Evolutionary conservation across 1,284 basidiomycete genomes (phyloP).

Genomic region (Bondarzewia mesenterica): DNA sequence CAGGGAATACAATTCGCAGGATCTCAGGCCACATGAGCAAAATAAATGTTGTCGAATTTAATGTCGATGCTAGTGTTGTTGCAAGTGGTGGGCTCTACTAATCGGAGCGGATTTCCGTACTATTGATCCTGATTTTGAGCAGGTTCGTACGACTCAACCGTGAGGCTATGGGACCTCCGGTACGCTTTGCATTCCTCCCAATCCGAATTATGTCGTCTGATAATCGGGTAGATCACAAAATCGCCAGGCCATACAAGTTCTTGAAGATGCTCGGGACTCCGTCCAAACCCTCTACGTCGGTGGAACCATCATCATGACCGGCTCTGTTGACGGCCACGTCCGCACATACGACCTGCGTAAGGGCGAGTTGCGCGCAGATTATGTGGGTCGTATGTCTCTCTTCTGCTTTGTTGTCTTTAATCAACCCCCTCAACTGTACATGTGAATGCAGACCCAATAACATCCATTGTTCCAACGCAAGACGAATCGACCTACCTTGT

Average conservation of each 20-base stretch:
- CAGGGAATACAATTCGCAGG: conserved; percentile 74
- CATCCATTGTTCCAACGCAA: conserved; percentile 68
- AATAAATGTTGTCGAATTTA: conserved; percentile 88
- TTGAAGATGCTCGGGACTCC: conserved; percentile 87
- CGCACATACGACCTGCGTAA: conserved; percentile 91
- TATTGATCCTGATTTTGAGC: conserved; percentile 1
- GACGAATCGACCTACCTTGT: conserved; percentile 76
- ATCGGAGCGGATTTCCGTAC: too few relatives aligned
- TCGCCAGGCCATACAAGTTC: conserved; percentile 80
- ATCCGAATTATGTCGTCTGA: neutral
- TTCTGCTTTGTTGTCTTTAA: neutral
- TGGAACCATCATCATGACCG: conserved; percentile 62
- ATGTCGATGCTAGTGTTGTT: conserved; percentile 76
- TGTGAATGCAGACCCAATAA: conserved; percentile 71
- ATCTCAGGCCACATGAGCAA: conserved; percentile 86
- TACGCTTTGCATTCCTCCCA: conserved; percentile 23
- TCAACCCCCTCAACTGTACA: too few relatives aligned
- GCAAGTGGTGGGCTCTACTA: conserved; percentile 74
- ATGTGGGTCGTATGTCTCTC: conserved; percentile 69
- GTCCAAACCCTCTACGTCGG: conserved; percentile 75
- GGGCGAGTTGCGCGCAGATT: conserved; percentile 84
- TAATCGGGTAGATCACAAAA: conserved; percentile 55
- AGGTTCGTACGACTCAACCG: conserved; percentile 86
- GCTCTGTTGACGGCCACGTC: conserved; percentile 87
- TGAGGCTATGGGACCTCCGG: conserved; percentile 87